A percentile compares a stretch with the other conserved stretches of the same genome.
These are phyloP conservation scores for Podospora bellae-mahoneyi DNA, from an alignment of 495 filamentous ascomycete species.

Conservation along the genomic window DNA sequence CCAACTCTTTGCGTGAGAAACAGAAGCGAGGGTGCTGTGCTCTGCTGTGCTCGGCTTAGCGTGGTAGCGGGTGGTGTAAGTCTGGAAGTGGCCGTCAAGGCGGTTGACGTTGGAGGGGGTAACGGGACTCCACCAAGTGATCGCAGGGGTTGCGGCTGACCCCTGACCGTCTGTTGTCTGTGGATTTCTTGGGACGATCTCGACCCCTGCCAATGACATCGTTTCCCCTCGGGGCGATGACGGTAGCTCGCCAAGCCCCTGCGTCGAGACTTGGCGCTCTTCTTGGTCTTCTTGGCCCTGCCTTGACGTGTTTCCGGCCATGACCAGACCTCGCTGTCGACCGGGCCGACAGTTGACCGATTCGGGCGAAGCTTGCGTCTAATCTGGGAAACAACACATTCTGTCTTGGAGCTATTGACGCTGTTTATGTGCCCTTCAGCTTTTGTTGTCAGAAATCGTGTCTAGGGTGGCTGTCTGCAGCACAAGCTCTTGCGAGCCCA, in stretches of 20 bases:
- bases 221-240: conserved; percentile 13
- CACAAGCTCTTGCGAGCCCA: not conserved
- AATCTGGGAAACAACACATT: conserved; percentile 13
- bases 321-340: conserved; percentile 13
- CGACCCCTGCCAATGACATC: conserved; percentile 31
- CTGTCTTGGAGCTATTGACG: conserved; percentile 10
- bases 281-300: conserved; percentile 8
- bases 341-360: conserved; percentile 14
- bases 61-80: conserved; percentile 6
- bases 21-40: conserved; percentile 11
- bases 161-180: conserved; percentile 11
- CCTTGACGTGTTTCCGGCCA: conserved; percentile 14
- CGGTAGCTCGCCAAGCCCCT: conserved; percentile 16
- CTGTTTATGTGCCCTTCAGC: conserved; percentile 6
- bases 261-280: conserved; percentile 5
- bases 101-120: not conserved
- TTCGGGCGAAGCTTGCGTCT: conserved; percentile 7
- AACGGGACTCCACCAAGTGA: not conserved
- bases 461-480: not conserved
- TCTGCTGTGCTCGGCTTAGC: conserved; percentile 10
- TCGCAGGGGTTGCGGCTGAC: conserved; percentile 7
- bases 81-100: not conserved
- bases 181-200: not conserved
- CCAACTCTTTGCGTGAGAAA: conserved; percentile 8
- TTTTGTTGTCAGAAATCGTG: not conserved